These are phyloP conservation scores for Pseudogymnoascus destructans DNA, from an alignment of 2,329 filamentous ascomycete species.

Conservation along the genomic window DNA sequence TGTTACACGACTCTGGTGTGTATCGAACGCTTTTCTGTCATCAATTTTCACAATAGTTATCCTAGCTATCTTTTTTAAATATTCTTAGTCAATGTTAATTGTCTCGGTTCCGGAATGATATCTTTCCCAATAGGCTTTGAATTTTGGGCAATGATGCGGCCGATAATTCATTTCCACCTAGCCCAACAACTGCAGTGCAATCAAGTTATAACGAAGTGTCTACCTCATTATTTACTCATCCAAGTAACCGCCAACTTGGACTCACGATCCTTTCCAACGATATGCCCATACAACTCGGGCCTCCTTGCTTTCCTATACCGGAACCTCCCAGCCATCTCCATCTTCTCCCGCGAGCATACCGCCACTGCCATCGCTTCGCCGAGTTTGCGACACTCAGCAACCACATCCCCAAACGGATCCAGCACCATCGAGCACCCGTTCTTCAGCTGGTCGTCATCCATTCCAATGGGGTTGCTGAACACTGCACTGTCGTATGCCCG, in stretches of 20 bases:
- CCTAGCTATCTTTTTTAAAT: not conserved
- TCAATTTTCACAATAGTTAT: not conserved
- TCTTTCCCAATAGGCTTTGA: not conserved
- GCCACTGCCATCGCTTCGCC: constrained; percentile 12
- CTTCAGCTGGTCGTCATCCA: constrained; percentile 14
- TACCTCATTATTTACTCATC: constrained; percentile 12
- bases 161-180: not conserved
- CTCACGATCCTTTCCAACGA: constrained; percentile 10
- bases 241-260: constrained; percentile 12
- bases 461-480: constrained; percentile 15
- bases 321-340: constrained; percentile 10
- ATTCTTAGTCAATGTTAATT: not conserved
- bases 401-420: constrained; percentile 14
- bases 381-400: constrained; percentile 13
- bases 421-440: constrained; percentile 15
- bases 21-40: not conserved
- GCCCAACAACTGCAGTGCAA: no score
- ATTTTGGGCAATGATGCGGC: not conserved
- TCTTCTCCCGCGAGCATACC: constrained; percentile 10
- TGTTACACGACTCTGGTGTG: not conserved
- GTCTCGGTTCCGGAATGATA: not conserved
- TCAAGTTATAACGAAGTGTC: not conserved
- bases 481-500: constrained; percentile 16
- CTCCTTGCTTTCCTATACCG: constrained; percentile 12
- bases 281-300: constrained; percentile 13